Evolutionary conservation across 1,139 yeast genomes (phyloP).

Genomic region (Kazachstania sp.): DNA sequence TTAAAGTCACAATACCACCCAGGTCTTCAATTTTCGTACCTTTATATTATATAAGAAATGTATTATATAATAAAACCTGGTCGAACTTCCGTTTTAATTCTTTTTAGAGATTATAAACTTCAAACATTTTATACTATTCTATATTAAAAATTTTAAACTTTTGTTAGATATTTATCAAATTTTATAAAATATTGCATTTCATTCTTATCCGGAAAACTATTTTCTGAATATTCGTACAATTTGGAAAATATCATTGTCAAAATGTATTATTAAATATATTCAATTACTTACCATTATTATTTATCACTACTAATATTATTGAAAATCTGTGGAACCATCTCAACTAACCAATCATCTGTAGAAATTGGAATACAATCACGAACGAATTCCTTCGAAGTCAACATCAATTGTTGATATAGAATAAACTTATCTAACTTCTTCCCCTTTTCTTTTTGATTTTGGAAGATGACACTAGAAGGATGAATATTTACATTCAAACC

Average conservation of each 20-base stretch:
- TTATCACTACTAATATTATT: neutral
- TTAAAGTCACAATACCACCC: too few species aligned
- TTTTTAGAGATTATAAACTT: too few species aligned
- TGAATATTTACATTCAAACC: slow-evolving; percentile 55
- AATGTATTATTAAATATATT: too few species aligned
- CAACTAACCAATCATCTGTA: slow-evolving; percentile 50
- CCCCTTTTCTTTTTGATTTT: slow-evolving; percentile 28
- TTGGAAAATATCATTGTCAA: too few species aligned
- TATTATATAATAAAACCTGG: too few species aligned
- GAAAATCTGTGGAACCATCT: slow-evolving; percentile 50
- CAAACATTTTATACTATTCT: too few species aligned
- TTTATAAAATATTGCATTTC: too few species aligned
- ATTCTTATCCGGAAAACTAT: neutral
- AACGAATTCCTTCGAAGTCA: slow-evolving; percentile 85
- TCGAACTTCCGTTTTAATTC: too few species aligned
- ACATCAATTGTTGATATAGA: slow-evolving; percentile 74
- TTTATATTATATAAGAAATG: too few species aligned
- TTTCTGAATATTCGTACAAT: neutral
- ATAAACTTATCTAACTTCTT: slow-evolving; percentile 67
- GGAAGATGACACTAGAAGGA: slow-evolving; percentile 46
- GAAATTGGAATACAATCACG: slow-evolving; percentile 71
- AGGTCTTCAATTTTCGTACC: too few species aligned
- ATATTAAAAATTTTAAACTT: too few species aligned
- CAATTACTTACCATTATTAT: neutral
- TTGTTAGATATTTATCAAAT: too few species aligned